Percentiles rank a stretch among this genome's conserved stretches.
Conservation (phyloP, 2,329 filamentous ascomycete genomes). For the Ophiostoma ips region DNA sequence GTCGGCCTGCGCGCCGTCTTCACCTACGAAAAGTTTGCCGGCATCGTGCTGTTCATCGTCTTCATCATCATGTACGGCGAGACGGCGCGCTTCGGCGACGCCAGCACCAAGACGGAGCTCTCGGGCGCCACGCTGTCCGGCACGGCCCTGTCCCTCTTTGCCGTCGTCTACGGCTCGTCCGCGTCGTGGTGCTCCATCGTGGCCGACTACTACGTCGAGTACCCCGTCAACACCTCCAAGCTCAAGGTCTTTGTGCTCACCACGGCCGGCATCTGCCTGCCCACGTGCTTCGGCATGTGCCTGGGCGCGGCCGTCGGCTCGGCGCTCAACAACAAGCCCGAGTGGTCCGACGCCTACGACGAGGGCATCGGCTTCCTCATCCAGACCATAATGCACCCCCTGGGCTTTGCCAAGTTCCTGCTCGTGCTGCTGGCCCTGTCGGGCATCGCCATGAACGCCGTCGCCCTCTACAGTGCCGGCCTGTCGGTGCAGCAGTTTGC, state of each 20-base stretch:
- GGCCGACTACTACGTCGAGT: conserved; percentile 33
- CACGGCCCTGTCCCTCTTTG: conserved; percentile 27
- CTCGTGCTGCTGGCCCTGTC: conserved; percentile 43
- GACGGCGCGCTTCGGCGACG: conserved; percentile 27
- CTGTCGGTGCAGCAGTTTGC: conserved; percentile 28
- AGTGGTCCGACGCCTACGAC: conserved; percentile 41
- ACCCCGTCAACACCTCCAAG: conserved; percentile 30
- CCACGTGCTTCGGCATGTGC: conserved; percentile 41
- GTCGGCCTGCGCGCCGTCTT: conserved; percentile 36
- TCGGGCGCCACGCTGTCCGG: conserved; percentile 25
- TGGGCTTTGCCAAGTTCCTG: conserved; percentile 49
- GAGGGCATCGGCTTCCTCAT: conserved; percentile 43
- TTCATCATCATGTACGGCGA: conserved; percentile 36
- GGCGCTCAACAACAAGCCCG: conserved; percentile 37
- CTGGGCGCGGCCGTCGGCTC: conserved; percentile 50
- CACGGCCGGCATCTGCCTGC: conserved; percentile 30
- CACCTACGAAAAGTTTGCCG: conserved; percentile 35
- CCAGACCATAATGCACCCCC: conserved; percentile 42
- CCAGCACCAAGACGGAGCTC: conserved; percentile 21
- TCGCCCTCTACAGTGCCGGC: conserved; percentile 28
- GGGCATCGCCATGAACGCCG: conserved; percentile 32
- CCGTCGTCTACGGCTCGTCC: conserved; percentile 33
- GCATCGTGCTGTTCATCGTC: conserved; percentile 32
- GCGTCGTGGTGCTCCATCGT: conserved; percentile 34
- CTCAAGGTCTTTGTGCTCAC: conserved; percentile 35